A percentile compares a stretch with the other conserved stretches of the same genome.
These are phyloP conservation scores for Neurospora sp. DNA, from an alignment of 495 filamentous ascomycete genomes.

Conservation along the genomic window DNA sequence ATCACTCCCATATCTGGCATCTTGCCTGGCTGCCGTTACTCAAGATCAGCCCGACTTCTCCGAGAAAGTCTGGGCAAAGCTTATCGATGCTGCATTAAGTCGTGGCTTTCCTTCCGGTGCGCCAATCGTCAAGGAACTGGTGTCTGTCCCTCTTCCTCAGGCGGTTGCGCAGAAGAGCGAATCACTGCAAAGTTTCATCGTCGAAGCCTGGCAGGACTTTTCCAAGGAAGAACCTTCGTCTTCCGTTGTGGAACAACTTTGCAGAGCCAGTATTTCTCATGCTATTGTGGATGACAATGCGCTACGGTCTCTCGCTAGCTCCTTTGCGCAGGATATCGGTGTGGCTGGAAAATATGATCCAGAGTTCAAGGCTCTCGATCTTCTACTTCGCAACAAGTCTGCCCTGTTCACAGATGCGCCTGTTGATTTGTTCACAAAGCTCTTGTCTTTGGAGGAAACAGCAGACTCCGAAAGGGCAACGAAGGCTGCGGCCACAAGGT, in stretches of 20 bases:
- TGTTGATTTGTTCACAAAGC: slow-evolving; percentile 30
- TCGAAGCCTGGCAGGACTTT: slow-evolving; percentile 23
- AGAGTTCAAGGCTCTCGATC: slow-evolving; percentile 28
- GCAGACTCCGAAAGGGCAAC: slow-evolving; percentile 26
- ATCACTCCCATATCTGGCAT: slow-evolving; percentile 25
- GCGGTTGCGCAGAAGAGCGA: slow-evolving; percentile 15
- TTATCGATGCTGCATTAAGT: slow-evolving; percentile 22
- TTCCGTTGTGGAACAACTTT: slow-evolving; percentile 24
- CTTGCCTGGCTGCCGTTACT: slow-evolving; percentile 21
- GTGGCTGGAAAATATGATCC: slow-evolving; percentile 2
- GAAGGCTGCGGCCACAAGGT: slow-evolving; percentile 21
- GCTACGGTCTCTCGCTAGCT: slow-evolving; percentile 14
- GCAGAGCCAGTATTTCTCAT: slow-evolving; percentile 29
- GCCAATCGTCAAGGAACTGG: slow-evolving; percentile 21
- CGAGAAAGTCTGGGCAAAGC: slow-evolving; percentile 24
- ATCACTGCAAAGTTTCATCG: slow-evolving; percentile 32
- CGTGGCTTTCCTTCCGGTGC: slow-evolving; percentile 11
- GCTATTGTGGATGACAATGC: slow-evolving; percentile 19
- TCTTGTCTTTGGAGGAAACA: slow-evolving; percentile 36
- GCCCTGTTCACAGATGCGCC: slow-evolving; percentile 25
- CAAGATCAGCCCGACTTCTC: slow-evolving; percentile 28
- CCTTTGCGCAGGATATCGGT: slow-evolving; percentile 19
- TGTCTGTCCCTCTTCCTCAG: slow-evolving; percentile 25
- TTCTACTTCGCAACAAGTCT: slow-evolving; percentile 27
- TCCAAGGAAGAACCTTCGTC: slow-evolving; percentile 7